Evolutionary conservation across 345 rosid species (phyloP), one percentile per base, ranked within the genome.

Genomic region (Luvunga scandens): DNA sequence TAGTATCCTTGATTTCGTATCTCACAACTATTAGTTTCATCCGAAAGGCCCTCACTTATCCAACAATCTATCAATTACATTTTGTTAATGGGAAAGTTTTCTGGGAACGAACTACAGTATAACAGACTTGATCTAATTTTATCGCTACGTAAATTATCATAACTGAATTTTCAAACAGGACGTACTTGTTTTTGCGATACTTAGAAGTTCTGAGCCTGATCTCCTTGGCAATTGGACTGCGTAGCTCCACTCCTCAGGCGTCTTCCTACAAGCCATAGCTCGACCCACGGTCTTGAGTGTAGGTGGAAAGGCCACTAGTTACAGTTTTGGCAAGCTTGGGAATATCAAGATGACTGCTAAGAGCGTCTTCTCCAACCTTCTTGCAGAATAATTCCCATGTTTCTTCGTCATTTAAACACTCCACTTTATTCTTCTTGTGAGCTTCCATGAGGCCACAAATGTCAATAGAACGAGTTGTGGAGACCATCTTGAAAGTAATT

Each of bases 391-490:
- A 71, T 19, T 55, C 36, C 75, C 66, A 62, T 25, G 82, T 81
- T 21, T 62, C 2, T 0, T 38, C 2, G 9, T 36, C 2, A 36
- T 72, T 2, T 27, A 85, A 73, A 33, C 82, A 27, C 31, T 61
- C 25, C 13, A 83, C 83, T 55, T 64, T 10, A 2, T 81, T 34
- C 24, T 5, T 78, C 25, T 77, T 78, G 1, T 77, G 69, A 55
- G 83, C 80, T 34, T 28, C 70, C 88, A 86, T 83, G 13, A 5
- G 24, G 1, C 71, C 33, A 36, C 88, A 86, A 1, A 83, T 71
- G n/a, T 75, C 72, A 65, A 74, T 72, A 0, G 60, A 74, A 12
- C 85, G 72, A 77, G 84, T 83, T 0, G 86, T 70, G 61, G 83
- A 79, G 28, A 83, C 56, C 10, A 85, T 7, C 48, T 79, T 84